Evolutionary conservation across 306 rosid genomes (phyloP).

Genomic region (Casuarina glauca): DNA sequence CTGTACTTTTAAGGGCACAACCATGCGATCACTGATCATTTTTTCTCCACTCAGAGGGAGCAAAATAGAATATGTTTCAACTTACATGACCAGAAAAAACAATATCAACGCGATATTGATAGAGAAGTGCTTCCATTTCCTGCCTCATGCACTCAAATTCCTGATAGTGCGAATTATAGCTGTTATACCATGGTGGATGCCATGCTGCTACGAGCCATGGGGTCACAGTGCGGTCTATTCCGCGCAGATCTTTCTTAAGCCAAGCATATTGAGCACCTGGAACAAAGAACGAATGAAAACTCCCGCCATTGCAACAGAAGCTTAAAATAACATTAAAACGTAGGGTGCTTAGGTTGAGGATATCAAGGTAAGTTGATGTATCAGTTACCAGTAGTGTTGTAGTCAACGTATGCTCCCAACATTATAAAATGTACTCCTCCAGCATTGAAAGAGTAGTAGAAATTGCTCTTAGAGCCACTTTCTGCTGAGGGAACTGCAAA

Average conservation of each 20-base stretch:
- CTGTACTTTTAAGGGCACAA: background rate
- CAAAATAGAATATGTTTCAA: slow-evolving; percentile 21
- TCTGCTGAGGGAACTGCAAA: slow-evolving; percentile 78
- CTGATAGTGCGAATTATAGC: slow-evolving; percentile 89
- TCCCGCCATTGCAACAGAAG: slow-evolving; percentile 8
- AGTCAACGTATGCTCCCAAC: slow-evolving; percentile 89
- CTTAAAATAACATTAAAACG: background rate
- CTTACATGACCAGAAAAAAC: slow-evolving; percentile 92
- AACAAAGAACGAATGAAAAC: slow-evolving; percentile 26
- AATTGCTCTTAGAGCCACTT: slow-evolving; percentile 71
- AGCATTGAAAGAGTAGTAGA: slow-evolving; percentile 80
- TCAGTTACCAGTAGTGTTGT: slow-evolving; percentile 63
- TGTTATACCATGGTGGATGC: slow-evolving; percentile 94
- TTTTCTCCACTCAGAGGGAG: slow-evolving; percentile 9
- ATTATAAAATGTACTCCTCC: slow-evolving; percentile 86
- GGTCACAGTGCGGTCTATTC: slow-evolving; percentile 57
- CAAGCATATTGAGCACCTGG: slow-evolving; percentile 83
- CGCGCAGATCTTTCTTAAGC: slow-evolving; percentile 61
- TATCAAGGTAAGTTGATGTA: slow-evolving; percentile 9
- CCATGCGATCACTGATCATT: background rate
- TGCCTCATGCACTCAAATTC: slow-evolving; percentile 94
- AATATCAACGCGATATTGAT: slow-evolving; percentile 60
- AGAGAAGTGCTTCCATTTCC: slow-evolving; percentile 89
- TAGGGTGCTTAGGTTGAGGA: background rate
- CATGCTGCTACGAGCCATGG: slow-evolving; percentile 86